Percentiles rank a stretch among this genome's conserved stretches.
These are phyloP conservation scores for Dalbergia cochinchinensis DNA, from an alignment of 306 rosid species.

Conservation along the genomic window DNA sequence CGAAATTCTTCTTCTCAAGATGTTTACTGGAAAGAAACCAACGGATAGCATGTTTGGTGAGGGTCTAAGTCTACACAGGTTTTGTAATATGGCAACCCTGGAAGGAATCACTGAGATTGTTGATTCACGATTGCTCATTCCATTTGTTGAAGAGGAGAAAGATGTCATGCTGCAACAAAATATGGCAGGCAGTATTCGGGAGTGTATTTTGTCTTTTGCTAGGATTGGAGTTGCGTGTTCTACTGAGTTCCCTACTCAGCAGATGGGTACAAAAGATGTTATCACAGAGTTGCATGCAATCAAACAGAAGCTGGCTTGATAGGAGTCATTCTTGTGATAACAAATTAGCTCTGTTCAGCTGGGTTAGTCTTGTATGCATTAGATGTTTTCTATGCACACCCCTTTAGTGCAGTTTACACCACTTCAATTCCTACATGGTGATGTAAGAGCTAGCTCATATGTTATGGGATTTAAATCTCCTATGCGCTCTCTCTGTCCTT, in stretches of 20 bases:
- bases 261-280: conserved; percentile 31
- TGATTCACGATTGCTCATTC: background rate
- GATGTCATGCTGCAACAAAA: too few relatives aligned
- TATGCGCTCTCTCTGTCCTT: too few relatives aligned
- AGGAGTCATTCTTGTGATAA: background rate
- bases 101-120: background rate
- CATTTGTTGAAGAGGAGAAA: too few relatives aligned
- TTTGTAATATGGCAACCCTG: background rate
- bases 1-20: background rate
- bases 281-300: conserved; percentile 28
- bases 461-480: too few relatives aligned
- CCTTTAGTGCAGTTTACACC: too few relatives aligned
- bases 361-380: too few relatives aligned
- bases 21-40: background rate
- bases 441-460: too few relatives aligned
- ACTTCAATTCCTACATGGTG: too few relatives aligned
- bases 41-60: background rate
- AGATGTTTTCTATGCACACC: too few relatives aligned
- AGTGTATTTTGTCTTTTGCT: conserved; percentile 23
- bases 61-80: background rate
- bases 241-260: background rate
- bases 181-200: background rate
- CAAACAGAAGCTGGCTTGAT: background rate
- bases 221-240: conserved; percentile 51
- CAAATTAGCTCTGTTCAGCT: too few relatives aligned